Percentiles rank a stretch among this genome's conserved stretches.
phyloP scores from a whole-genome alignment of 2,329 filamentous ascomycete species.

The Fusarium hainanense region DNA sequence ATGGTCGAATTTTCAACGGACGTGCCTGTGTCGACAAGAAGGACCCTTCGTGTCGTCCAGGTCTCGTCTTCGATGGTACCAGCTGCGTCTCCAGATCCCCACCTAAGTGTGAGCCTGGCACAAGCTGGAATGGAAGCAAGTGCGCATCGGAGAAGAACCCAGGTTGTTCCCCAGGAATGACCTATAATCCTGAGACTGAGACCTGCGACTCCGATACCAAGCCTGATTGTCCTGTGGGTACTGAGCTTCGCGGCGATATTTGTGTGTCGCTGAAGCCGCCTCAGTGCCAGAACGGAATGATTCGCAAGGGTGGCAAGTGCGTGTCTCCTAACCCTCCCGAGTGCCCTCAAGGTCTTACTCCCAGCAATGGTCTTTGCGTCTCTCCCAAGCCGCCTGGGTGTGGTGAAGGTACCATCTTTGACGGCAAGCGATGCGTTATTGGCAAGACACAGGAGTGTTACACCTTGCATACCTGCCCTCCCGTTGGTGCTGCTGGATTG shows the following conservation, averaged over 20 bases:
- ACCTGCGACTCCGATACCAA: neutral
- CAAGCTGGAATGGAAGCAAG: slow-evolving; percentile 9
- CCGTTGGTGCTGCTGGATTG: slow-evolving; percentile 2
- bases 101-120: neutral
- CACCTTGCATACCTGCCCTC: slow-evolving; percentile 13
- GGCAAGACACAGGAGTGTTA: slow-evolving; percentile 15
- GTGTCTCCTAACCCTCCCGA: neutral
- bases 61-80: slow-evolving; percentile 12
- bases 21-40: neutral
- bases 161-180: neutral
- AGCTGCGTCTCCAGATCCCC: slow-evolving; percentile 9
- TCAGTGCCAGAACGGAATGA: neutral
- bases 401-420: slow-evolving; percentile 18
- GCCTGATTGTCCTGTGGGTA: slow-evolving; percentile 2
- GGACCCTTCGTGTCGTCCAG: neutral
- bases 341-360: slow-evolving; percentile 7
- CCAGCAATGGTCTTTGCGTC: slow-evolving; percentile 4
- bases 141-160: slow-evolving; percentile 9
- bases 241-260: slow-evolving; percentile 12
- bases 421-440: slow-evolving; percentile 21
- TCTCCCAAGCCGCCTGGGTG: slow-evolving; percentile 1
- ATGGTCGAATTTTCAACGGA: neutral
- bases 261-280: slow-evolving; percentile 6
- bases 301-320: slow-evolving; percentile 9
- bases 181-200: slow-evolving; percentile 12